phyloP scores from a whole-genome alignment of 495 filamentous ascomycete species.

The Aspergillus bertholletiae region DNA sequence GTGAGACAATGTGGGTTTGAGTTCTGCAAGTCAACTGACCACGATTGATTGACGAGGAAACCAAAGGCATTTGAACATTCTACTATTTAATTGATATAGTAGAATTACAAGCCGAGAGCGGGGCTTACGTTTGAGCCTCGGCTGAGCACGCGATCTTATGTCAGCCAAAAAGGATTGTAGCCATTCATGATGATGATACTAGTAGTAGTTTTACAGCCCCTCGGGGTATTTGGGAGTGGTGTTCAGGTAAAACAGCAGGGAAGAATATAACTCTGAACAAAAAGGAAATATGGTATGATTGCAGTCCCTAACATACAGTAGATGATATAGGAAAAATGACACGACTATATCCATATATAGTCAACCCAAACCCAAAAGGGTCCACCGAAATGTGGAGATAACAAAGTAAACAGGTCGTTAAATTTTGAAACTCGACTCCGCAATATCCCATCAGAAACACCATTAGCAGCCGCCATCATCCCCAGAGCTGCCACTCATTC shows the following conservation, averaged over 20 bases:
- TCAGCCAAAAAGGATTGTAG: slow-evolving; percentile 12
- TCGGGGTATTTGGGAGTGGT: too few species aligned
- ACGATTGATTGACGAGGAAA: neutral
- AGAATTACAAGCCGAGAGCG: slow-evolving; percentile 4
- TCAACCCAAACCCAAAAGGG: slow-evolving; percentile 35
- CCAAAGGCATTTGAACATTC: neutral
- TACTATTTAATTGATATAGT: neutral
- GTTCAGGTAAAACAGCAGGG: neutral
- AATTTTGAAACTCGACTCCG: slow-evolving; percentile 39
- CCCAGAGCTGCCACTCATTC: slow-evolving; percentile 5
- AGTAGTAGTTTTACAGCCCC: too few species aligned
- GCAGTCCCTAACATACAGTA: slow-evolving; percentile 43
- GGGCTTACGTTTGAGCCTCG: slow-evolving; percentile 23
- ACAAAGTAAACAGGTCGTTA: slow-evolving; percentile 39
- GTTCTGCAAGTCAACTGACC: neutral
- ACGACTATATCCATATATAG: slow-evolving; percentile 47
- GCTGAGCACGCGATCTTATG: slow-evolving; percentile 16
- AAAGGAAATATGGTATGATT: slow-evolving; percentile 39
- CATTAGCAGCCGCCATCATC: slow-evolving; percentile 17
- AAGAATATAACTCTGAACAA: slow-evolving; percentile 16
- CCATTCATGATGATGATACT: too few species aligned
- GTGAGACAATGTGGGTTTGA: neutral
- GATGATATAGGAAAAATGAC: slow-evolving; percentile 37
- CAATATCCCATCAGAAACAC: slow-evolving; percentile 25
- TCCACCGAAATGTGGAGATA: slow-evolving; percentile 23